These are phyloP conservation scores for Sordariomycetes sp. DNA, from an alignment of 2,329 filamentous ascomycete genomes.

Conservation along the genomic window DNA sequence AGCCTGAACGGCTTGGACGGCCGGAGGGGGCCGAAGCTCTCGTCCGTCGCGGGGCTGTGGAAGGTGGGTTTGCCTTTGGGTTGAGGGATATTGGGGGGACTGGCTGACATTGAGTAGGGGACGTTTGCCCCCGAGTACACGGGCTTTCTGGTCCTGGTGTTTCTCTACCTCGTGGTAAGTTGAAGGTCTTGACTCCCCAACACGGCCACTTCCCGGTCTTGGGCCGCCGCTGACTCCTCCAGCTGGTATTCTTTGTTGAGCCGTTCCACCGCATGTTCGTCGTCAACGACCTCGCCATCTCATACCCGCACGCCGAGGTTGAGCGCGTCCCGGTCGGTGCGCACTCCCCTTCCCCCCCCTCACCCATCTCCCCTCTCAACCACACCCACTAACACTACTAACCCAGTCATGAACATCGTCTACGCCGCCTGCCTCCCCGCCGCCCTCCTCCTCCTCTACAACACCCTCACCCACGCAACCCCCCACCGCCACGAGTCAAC, in stretches of 20 bases:
- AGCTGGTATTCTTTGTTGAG: constrained; percentile 36
- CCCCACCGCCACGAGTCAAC: constrained; percentile 78
- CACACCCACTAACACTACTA: background rate
- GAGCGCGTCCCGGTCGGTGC: constrained; percentile 74
- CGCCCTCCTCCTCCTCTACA: constrained; percentile 53
- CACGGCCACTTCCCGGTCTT: background rate
- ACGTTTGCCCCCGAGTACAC: constrained; percentile 86
- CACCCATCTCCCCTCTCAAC: background rate
- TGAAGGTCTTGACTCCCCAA: background rate
- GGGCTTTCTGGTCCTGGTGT: constrained; percentile 60
- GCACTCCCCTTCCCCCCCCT: constrained; percentile 17
- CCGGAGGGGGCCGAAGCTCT: background rate
- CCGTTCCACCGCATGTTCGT: constrained; percentile 95
- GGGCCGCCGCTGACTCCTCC: too few relatives aligned
- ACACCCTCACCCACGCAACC: constrained; percentile 48
- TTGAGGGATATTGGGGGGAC: too few relatives aligned
- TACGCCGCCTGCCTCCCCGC: constrained; percentile 70
- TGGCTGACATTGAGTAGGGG: constrained; percentile 32
- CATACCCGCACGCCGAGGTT: constrained; percentile 73
- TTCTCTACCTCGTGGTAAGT: constrained; percentile 52
- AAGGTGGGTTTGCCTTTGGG: background rate
- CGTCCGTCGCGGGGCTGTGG: constrained; percentile 2
- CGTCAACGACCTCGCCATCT: constrained; percentile 72
- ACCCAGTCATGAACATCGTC: constrained; percentile 58
- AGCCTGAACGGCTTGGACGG: background rate